A percentile compares a stretch with the other conserved stretches of the same genome.
These are phyloP conservation scores for Hymenoscyphus fraxineus DNA, from an alignment of 2,329 filamentous ascomycete genomes.

Conservation along the genomic window DNA sequence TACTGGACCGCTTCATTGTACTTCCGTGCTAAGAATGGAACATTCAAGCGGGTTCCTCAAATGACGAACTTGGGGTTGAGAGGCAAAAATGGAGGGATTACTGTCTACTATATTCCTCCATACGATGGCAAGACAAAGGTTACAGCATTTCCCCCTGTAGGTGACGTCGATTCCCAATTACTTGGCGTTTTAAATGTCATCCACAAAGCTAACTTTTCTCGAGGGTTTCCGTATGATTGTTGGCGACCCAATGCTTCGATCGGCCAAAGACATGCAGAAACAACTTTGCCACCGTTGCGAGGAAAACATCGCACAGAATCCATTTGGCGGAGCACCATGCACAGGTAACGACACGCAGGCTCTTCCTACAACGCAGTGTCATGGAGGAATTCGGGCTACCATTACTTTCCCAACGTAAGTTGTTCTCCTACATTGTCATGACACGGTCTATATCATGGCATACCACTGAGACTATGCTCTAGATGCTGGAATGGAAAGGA, in stretches of 20 bases:
- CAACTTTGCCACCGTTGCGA: conserved; percentile 8
- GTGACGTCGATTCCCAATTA: neutral
- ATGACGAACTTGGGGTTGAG: conserved; percentile 9
- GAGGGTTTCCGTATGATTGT: conserved; percentile 16
- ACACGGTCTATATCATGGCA: neutral
- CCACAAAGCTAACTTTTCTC: neutral
- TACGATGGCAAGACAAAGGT: conserved; percentile 36
- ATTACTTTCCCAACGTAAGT: conserved; percentile 41
- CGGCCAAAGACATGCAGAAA: neutral
- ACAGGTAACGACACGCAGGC: conserved; percentile 11
- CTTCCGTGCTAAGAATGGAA: conserved; percentile 12
- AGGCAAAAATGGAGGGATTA: conserved; percentile 12
- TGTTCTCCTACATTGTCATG: neutral
- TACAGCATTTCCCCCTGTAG: conserved; percentile 36
- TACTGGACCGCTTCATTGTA: conserved; percentile 14
- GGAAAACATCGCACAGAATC: conserved; percentile 7
- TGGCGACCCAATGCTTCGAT: conserved; percentile 8
- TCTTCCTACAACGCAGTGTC: conserved; percentile 5
- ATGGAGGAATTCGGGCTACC: conserved; percentile 9
- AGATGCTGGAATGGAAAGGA: conserved; percentile 59
- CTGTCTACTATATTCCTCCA: conserved; percentile 29
- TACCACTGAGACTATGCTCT: neutral
- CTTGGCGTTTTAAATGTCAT: neutral
- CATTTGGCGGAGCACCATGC: conserved; percentile 10
- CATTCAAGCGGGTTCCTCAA: conserved; percentile 12